Evolutionary conservation across 140 eudicot genomes (phyloP), one percentile per base, ranked within the genome.

Genomic region (Ambrosia hybrid): DNA sequence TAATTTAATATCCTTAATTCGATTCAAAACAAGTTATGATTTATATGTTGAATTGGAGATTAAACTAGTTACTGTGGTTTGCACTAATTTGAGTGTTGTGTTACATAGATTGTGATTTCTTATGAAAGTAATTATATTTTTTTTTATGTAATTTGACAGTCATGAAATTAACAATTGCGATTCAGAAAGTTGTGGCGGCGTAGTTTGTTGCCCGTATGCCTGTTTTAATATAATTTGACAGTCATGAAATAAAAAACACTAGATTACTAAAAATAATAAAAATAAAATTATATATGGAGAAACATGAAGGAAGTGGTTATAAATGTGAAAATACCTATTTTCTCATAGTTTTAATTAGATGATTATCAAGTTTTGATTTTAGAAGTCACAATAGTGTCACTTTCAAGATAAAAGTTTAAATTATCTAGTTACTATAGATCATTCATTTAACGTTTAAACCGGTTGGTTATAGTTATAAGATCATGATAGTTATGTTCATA

Each of bases 401-500:
- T 41, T 64, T 64, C 41, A 38, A 37, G 66, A 48, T n/a, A 21
- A 21, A 21, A 21, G 26, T 21, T 21, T 21, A 21, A 0, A 21
- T 21, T 21, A 21, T 21, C 26, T 21, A 21, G 0, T 21, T 21
- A 21, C 26, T 21, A 21, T 21, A 21, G 26, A 21, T 21, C 26
- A 21, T 21, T 21, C 26, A 21, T 21, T 21, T 21, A 21, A 21
- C 26, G 26, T 21, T 21, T 21, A 21, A 21, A 21, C 26, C 26
- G 26, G 26, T 21, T 21, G 0, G 26, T 72, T 30, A 10, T 26
- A 41, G 26, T 72, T 30, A 10, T 26, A 41, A 9, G 39, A n/a
- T 59, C 69, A 48, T 59, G 51, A 55, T 58, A 10, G 15, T 52
- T 64, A 9, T 73, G 78, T 73, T 63, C 37, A 63, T 41, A 38